Base-by-base conservation (phyloP, 1,139 yeast genomes). In the Suhomyces chickasaworum region DNA sequence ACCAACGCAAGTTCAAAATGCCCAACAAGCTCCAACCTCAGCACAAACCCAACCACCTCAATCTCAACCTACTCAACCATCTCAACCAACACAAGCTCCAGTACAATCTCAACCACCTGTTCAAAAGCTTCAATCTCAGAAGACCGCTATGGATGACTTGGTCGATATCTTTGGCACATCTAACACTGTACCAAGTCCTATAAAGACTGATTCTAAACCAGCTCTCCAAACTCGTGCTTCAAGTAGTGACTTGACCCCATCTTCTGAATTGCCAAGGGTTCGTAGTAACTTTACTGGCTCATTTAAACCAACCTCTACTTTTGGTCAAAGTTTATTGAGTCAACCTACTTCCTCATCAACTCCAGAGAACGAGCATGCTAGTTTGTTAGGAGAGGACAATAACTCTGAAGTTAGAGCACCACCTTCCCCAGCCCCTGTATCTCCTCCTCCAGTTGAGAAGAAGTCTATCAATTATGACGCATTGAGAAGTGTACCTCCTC, bases 91-190 rank as follows among this genome's bases (percentile, higher is more conserved):
- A 5, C 52, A 32, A 4, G 37, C 22, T 7, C 37, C 51, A 20
- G 53, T 53, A 18, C 63, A 53, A 41, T 54, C 52, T 4, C 52
- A 37, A 12, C 37, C 40, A 15, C 49, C 50, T 16, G 37, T 23
- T 35, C 54, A 57, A 61, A 59, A 37, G 31, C 35, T 46, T 22
- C 56, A 55, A 58, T 57, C 65, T 52, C 65, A 66, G 34, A 76
- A 74, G 41, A 81, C 90, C 4, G 79, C 90, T 1, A 65, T 86
- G 63, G 86, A 79, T 61, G 95, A 88, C 54, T 71, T 83, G 55
- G 79, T 81, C 43, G 88, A 81, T 52, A 65, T 84, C 37, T 83
- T 81, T 57, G 80, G 78, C 17, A 62, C 80, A 12, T 47, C 66
- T 1, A 46, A 54, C 2, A 33, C 46, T 9, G 41, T 55, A 43